These are phyloP conservation scores for Eimeria tenella DNA, from an alignment of 169 alveolate species.

Conservation along the genomic window DNA sequence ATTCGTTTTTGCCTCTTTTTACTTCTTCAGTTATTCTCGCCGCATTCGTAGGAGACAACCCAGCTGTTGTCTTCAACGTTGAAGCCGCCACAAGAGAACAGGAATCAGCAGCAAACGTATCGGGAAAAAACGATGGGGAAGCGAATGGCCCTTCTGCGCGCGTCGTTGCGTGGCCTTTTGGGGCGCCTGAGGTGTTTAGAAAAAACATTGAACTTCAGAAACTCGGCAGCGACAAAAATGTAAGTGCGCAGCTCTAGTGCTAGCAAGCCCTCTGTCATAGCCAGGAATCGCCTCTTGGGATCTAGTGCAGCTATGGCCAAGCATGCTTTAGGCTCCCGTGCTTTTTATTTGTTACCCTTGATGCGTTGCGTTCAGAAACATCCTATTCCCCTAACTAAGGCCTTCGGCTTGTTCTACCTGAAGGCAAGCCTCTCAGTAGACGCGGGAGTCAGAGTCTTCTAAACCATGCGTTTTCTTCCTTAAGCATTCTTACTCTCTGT, in stretches of 20 bases:
- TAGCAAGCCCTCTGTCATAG: not conserved
- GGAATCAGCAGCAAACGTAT: not conserved
- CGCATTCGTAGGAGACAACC: not conserved
- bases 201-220: not conserved
- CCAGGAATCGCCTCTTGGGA: not conserved
- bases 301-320: not conserved
- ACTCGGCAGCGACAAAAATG: not conserved
- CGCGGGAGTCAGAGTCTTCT: not conserved
- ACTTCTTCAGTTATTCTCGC: not conserved
- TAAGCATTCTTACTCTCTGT: too few species aligned
- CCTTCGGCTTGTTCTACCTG: conserved; percentile 19
- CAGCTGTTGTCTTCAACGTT: conserved; percentile 5
- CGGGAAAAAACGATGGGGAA: not conserved
- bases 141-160: not conserved
- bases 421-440: not conserved
- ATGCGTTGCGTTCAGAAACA: not conserved
- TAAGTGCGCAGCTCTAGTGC: not conserved
- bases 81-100: not conserved
- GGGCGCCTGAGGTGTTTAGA: conserved; percentile 19
- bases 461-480: not conserved
- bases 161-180: conserved; percentile 26
- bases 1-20: not conserved
- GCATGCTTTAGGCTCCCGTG: not conserved
- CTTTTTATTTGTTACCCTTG: not conserved
- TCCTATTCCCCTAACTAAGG: not conserved